These are phyloP conservation scores for Sporopachydermia lactativora DNA, from an alignment of 805 yeast genomes.

Conservation along the genomic window DNA sequence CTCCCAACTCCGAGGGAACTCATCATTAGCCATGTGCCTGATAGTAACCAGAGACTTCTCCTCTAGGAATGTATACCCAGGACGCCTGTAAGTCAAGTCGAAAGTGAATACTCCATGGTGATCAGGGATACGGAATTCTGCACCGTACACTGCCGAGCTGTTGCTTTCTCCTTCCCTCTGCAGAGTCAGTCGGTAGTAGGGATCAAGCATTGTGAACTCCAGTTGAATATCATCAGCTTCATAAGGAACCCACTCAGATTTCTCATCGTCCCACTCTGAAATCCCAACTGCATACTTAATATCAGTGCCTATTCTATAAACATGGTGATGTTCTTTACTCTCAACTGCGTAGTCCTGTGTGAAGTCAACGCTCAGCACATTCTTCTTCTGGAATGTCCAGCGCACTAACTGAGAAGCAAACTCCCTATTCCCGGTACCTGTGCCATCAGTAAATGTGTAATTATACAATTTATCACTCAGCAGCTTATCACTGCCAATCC, in stretches of 20 bases:
- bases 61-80: conserved; percentile 55
- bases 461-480: conserved; percentile 27
- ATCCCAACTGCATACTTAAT: conserved; percentile 36
- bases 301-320: conserved; percentile 66
- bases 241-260: conserved; percentile 58
- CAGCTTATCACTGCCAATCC: conserved; percentile 64
- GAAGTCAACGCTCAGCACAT: conserved; percentile 41
- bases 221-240: conserved; percentile 53
- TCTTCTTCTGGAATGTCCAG: conserved; percentile 67
- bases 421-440: conserved; percentile 17
- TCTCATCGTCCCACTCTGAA: conserved; percentile 29
- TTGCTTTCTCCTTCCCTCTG: conserved; percentile 24
- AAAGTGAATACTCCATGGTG: conserved; percentile 96
- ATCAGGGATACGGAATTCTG: conserved; percentile 66
- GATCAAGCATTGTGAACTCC: conserved; percentile 83
- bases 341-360: conserved; percentile 40
- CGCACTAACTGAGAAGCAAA: conserved; percentile 32
- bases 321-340: conserved; percentile 13
- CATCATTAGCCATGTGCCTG: conserved; percentile 92
- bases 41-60: conserved; percentile 65
- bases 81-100: conserved; percentile 59
- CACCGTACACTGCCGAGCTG: conserved; percentile 30
- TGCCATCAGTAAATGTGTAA: conserved; percentile 4
- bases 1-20: conserved; percentile 85
- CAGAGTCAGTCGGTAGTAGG: conserved; percentile 75